Evolutionary conservation across 768 basidiomycete species (phyloP), one percentile per base, ranked within the genome.

Genomic region (Erythrobasidium yunnanense): DNA sequence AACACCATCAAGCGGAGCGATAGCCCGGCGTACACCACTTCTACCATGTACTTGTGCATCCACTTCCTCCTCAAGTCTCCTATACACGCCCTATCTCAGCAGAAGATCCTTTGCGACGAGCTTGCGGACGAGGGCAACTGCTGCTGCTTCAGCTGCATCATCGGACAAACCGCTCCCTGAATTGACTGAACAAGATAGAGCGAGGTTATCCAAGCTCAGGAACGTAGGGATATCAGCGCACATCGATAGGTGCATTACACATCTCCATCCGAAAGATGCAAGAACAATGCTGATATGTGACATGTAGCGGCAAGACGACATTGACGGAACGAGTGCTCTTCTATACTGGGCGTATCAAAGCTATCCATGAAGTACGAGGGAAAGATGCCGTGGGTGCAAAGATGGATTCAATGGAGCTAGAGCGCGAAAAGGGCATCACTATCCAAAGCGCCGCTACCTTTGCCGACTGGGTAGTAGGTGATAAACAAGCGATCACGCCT

Each of bases 391-490:
- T 97, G 20, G 95, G 95, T 56, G 95, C 95, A 6, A 99, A 99
- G 80, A 99, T 99, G 95, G 95, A 99, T 77, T 89, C 87, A 71
- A 99, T 99, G 95, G 95, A 99, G 69, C 80, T 99, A 2, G 95
- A 99, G 76, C 81, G 93, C 51, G 95, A 97, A 77, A 97, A 99
- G 79, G 95, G 95, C 38, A 99, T 99, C 72, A 99, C 95, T 33
- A 99, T 99, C 69, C 95, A 99, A 77, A 91, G 88, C 73, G 95
- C 95, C 2, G 95, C 95, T 1, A 97, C 95, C 0, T 99, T 92
- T 77, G 93, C 90, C 71, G 93, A 97, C 75, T 99, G 95, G 95
- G 81, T 87, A 1, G 70, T 69, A 5, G 53, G 68, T 8, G 71
- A 71, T 8, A 67, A 54, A 23, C 60, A 70, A 27, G 23, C 32